Conservation (phyloP, 2,329 filamentous ascomycete genomes). For the Eurotiales sp. region DNA sequence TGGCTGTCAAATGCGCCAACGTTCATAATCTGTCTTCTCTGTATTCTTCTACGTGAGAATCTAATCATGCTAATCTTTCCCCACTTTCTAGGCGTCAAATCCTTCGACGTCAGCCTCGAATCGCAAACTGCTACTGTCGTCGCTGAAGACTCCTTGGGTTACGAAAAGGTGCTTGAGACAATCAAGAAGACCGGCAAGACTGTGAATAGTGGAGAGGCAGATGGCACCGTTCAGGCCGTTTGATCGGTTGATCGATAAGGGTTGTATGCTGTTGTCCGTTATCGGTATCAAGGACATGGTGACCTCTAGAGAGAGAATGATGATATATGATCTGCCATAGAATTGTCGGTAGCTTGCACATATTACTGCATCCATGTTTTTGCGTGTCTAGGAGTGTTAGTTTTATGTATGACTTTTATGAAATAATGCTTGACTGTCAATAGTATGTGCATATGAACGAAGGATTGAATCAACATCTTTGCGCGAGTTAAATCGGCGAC, state of each 20-base stretch:
- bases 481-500: not conserved
- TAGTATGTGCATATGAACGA: not conserved
- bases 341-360: too few relatives aligned
- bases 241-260: conserved; percentile 23
- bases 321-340: too few relatives aligned
- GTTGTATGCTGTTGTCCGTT: too few relatives aligned
- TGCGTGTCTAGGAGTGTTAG: not conserved
- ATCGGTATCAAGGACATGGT: too few relatives aligned
- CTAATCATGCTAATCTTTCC: not conserved
- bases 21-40: not conserved
- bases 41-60: too few relatives aligned
- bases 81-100: conserved; percentile 67
- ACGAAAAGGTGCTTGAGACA: conserved; percentile 77
- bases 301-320: too few relatives aligned
- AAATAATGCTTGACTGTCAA: not conserved
- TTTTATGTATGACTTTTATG: conserved; percentile 1
- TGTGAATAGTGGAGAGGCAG: conserved; percentile 62
- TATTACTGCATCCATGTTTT: too few relatives aligned
- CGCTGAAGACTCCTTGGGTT: conserved; percentile 65
- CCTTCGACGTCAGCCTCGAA: conserved; percentile 82
- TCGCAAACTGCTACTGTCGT: conserved; percentile 76
- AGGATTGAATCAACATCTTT: not conserved
- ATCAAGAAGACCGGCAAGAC: conserved; percentile 96
- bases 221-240: conserved; percentile 38
- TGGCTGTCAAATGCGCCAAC: too few relatives aligned